Evolutionary conservation across 2,329 filamentous ascomycete genomes (phyloP), one percentile per base, ranked within the genome.

Genomic region (Ascocoryne sarcoides): DNA sequence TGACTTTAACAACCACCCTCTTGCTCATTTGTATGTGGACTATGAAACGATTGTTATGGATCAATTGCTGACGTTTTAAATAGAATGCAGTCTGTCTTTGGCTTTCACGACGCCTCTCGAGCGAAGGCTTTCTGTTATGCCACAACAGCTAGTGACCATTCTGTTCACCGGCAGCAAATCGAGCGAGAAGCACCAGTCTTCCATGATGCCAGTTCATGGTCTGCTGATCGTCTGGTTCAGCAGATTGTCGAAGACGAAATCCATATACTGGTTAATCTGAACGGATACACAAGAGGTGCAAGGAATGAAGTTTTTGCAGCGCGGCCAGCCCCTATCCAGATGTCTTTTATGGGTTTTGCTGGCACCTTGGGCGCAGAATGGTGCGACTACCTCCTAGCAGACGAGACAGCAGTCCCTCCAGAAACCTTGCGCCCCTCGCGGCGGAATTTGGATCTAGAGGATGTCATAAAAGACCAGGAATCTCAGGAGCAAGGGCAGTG

Each of bases 331-430:
- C 92, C 92, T 0, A 87, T 98, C 32, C 92, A 98, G 51, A 98
- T 98, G 92, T 95, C 92, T 0, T 98, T 98, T 57, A 98, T 98
- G 92, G 92, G 92, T 0, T 98, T 98, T 59, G 92, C 92, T 0
- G 92, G 92, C 8, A 95, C 90, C 0, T 68, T 98, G 1, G 92
- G 92, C 4, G 92, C 92, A 2, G 92, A 98, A 59, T 98, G 92
- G 92, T 98, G 92, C 53, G 92, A 98, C 60, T 98, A 98, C 57
- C 79, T 98, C 12, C 74, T 96, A 18, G 89, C 92, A 3, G 92
- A 98, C 56, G 71, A 83, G 37, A 90, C 83, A 1, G 88, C 92
- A 0, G 82, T 98, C 39, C 92, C 92, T 1, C 73, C 72, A 0
- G 76, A 79, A 18, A 95, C 90, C 1, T 68, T 96, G 19, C 78